Evolutionary conservation across 345 rosid genomes (phyloP), one percentile per base, ranked within the genome.

Genomic region (Cardiospermum halicacabum): DNA sequence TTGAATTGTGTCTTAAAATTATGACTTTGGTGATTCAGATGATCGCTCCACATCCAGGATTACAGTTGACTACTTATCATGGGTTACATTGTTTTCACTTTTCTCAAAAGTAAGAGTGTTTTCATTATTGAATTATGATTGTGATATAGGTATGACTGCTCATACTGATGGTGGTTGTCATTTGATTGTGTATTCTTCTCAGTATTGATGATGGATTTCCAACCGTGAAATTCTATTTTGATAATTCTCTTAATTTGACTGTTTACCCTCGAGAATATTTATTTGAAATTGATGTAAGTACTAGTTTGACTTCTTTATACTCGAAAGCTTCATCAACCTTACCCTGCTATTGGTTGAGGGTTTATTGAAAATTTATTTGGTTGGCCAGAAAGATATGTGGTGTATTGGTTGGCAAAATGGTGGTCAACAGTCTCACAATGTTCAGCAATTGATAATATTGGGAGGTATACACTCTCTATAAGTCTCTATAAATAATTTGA

Each of bases 361-460:
- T n/a, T n/a, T n/a, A n/a, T n/a, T n/a, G n/a, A 11, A 9, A 12
- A 45, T 57, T 56, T 66, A 39, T 53, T 50, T 26, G 37, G 47
- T 37, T 67, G 37, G 49, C 62, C 84, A 92, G 98, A 74, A 82
- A 0, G 73, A 77, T 19, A n/a, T 49, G 3, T 90, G 86, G 82
- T 93, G 98, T 73, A 64, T 93, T 11, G 98, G 98, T 70, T 93
- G 96, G 96, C 85, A 81, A 71, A 80, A 68, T 26, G 77, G 89
- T 49, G 86, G 78, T 42, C 9, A 78, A 77, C 82, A 83, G 70
- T 77, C 85, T 58, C 78, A 69, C 68, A 88, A 86, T 43, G 83
- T 89, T 32, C 67, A 62, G 66, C 86, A 81, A 42, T 66, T 86
- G 71, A 80, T 82, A 67, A 89, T 93, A 61, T 75, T 93, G 68